Evolutionary conservation across 345 rosid species (phyloP).

Genomic region (Aquilaria yunnanensis): DNA sequence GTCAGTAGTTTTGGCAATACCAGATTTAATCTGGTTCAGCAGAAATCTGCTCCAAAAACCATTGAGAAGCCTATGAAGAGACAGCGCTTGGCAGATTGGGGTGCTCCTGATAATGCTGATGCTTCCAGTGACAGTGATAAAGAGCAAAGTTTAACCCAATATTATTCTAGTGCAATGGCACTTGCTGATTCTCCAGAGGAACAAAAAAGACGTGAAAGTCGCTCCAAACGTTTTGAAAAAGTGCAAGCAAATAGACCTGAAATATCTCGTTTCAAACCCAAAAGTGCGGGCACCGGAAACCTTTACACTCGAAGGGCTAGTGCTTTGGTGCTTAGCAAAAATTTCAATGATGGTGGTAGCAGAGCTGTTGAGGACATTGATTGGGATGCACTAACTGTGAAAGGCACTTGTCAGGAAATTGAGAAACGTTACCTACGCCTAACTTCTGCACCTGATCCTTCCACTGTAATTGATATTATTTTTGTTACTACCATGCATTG

Average conservation of each 20-base stretch:
- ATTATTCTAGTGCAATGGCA: constrained; percentile 68
- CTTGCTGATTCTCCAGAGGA: constrained; percentile 80
- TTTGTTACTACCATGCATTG: constrained; percentile 10
- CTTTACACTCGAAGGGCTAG: constrained; percentile 66
- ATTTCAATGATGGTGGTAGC: constrained; percentile 68
- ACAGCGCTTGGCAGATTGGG: constrained; percentile 52
- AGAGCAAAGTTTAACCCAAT: constrained; percentile 68
- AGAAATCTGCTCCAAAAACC: constrained; percentile 43
- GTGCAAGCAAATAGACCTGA: constrained; percentile 61
- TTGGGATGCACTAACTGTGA: constrained; percentile 95
- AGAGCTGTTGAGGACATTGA: constrained; percentile 98
- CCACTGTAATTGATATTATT: constrained; percentile 56
- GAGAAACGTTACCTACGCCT: constrained; percentile 98
- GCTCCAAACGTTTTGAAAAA: constrained; percentile 88
- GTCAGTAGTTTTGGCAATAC: constrained; percentile 34
- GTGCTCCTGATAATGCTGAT: constrained; percentile 52
- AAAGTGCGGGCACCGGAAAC: constrained; percentile 58
- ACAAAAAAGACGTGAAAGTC: constrained; percentile 84
- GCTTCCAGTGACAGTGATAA: constrained; percentile 95
- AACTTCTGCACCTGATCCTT: constrained; percentile 98
- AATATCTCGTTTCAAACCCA: constrained; percentile 45
- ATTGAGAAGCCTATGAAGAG: constrained; percentile 69
- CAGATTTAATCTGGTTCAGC: constrained; percentile 34
- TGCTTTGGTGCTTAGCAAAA: constrained; percentile 66
- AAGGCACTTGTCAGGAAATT: constrained; percentile 92